Evolutionary conservation across 768 basidiomycete genomes (phyloP).

Genomic region (Russula emetica): DNA sequence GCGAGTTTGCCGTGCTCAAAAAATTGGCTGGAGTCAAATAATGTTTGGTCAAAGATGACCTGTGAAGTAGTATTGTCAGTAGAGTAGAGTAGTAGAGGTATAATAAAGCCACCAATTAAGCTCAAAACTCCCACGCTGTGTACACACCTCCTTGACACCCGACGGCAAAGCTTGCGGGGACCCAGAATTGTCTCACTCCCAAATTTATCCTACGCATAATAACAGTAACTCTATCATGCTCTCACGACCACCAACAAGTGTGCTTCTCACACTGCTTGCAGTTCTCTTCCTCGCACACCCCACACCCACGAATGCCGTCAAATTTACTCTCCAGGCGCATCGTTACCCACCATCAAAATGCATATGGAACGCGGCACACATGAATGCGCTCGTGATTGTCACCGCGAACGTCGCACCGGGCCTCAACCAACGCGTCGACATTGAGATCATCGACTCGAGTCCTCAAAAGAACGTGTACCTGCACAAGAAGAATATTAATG

Average conservation of each 20-base stretch:
- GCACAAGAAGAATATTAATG: conserved; percentile 81
- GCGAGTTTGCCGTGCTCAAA: conserved; percentile 64
- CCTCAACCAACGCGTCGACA: conserved; percentile 75
- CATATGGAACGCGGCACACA: conserved; percentile 91
- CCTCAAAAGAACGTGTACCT: conserved; percentile 84
- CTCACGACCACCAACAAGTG: conserved; percentile 14
- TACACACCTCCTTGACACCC: neutral
- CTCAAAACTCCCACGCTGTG: conserved; percentile 7
- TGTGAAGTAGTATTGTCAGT: neutral
- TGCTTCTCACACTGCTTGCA: conserved; percentile 21
- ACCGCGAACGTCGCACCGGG: conserved; percentile 88
- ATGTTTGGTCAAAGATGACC: neutral
- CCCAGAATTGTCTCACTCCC: neutral
- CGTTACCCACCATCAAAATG: conserved; percentile 78
- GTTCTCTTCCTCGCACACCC: conserved; percentile 34
- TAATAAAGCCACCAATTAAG: neutral
- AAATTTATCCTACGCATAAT: conserved; percentile 8
- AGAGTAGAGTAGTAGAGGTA: neutral
- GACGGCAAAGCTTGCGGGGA: neutral
- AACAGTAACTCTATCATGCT: conserved; percentile 14
- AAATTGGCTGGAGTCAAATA: conserved; percentile 51
- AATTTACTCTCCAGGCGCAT: conserved; percentile 72
- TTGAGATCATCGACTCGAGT: conserved; percentile 90
- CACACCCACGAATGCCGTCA: conserved; percentile 57
- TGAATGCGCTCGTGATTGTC: conserved; percentile 87